A percentile compares a stretch with the other conserved stretches of the same genome.
Conservation (phyloP, 352 stramenopile genomes). For the Pseudoperonospora humuli region DNA sequence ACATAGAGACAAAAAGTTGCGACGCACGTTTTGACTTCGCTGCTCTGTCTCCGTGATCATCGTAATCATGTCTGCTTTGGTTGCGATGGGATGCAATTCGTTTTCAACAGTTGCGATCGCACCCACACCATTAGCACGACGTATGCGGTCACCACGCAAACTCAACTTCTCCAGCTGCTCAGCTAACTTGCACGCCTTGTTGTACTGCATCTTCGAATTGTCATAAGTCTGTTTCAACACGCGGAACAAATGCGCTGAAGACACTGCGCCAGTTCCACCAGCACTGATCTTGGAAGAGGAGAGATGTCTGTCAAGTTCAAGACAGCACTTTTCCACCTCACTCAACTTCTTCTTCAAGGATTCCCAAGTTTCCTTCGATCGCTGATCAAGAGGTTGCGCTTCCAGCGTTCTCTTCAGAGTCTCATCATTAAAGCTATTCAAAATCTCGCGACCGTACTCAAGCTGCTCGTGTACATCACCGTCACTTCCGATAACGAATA, state of each 20-base stretch:
- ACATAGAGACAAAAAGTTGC: slow-evolving; percentile 49
- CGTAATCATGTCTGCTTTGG: slow-evolving; percentile 43
- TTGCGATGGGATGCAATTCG: slow-evolving; percentile 14
- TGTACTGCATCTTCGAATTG: slow-evolving; percentile 69
- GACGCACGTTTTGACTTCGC: slow-evolving; percentile 38
- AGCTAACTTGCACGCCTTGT: slow-evolving; percentile 44
- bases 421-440: slow-evolving; percentile 63
- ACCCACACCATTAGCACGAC: slow-evolving; percentile 18
- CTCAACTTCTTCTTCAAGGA: slow-evolving; percentile 40
- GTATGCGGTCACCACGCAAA: slow-evolving; percentile 24
- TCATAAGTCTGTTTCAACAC: slow-evolving; percentile 71
- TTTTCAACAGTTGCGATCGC: slow-evolving; percentile 10
- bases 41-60: slow-evolving; percentile 35
- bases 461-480: slow-evolving; percentile 70
- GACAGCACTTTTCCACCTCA: slow-evolving; percentile 45
- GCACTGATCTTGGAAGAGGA: slow-evolving; percentile 25
- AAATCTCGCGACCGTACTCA: slow-evolving; percentile 58
- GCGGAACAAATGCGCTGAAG: slow-evolving; percentile 49
- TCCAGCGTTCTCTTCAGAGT: slow-evolving; percentile 50
- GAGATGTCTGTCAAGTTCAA: slow-evolving; percentile 43
- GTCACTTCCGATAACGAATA: slow-evolving; percentile 74
- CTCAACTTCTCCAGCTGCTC: slow-evolving; percentile 47
- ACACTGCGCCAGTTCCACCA: slow-evolving; percentile 13
- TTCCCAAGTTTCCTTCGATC: slow-evolving; percentile 47
- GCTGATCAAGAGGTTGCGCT: slow-evolving; percentile 58